Conservation (phyloP, 148 eudicot species). For the Cornus florida region DNA sequence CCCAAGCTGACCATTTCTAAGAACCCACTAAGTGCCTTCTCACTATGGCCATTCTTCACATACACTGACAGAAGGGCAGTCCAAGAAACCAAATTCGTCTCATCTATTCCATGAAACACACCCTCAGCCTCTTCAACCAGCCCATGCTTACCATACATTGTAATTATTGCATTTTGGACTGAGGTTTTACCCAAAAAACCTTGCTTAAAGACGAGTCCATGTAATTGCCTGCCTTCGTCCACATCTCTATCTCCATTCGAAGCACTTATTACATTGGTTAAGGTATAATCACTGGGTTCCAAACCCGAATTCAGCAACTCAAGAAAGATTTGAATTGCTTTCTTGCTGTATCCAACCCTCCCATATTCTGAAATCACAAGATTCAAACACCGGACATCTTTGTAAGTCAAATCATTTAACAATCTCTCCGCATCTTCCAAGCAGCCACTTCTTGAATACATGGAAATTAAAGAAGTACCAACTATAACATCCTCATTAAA, state of each 20-base stretch:
- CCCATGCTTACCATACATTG: constrained; percentile 18
- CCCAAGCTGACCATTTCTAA: constrained; percentile 12
- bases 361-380: constrained; percentile 19
- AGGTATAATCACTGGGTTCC: constrained; percentile 14
- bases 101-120: constrained; percentile 11
- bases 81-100: constrained; percentile 24
- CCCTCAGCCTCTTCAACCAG: constrained; percentile 22
- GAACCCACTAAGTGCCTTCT: constrained; percentile 10
- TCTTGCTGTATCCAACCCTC: constrained; percentile 9
- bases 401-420: constrained; percentile 6
- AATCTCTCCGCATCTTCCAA: constrained; percentile 17
- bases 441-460: constrained; percentile 21
- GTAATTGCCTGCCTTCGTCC: constrained; percentile 15
- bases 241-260: neutral
- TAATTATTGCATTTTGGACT: constrained; percentile 15
- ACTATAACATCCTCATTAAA: constrained; percentile 7
- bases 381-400: constrained; percentile 17
- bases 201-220: constrained; percentile 16
- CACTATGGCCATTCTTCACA: constrained; percentile 12
- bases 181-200: constrained; percentile 9
- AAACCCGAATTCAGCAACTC: neutral
- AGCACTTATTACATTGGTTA: constrained; percentile 12
- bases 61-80: constrained; percentile 20
- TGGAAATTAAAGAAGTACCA: constrained; percentile 17
- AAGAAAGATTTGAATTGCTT: constrained; percentile 5